Conservation (phyloP, 2,329 filamentous ascomycete species). For the Fusarium sp. region DNA sequence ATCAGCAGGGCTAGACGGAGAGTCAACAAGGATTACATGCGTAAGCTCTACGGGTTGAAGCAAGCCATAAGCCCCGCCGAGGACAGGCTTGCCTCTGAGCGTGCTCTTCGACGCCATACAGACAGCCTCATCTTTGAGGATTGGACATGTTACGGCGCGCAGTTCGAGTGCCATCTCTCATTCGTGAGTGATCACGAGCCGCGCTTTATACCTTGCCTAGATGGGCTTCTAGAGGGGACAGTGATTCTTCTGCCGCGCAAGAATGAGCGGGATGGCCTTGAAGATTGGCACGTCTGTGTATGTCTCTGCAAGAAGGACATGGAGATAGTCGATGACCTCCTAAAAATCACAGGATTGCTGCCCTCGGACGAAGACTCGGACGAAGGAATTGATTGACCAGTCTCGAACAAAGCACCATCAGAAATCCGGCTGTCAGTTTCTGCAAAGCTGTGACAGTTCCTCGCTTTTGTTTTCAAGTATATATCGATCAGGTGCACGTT, state of each 20-base stretch:
- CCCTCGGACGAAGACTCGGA: background rate
- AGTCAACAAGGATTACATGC: constrained; percentile 18
- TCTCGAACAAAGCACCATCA: background rate
- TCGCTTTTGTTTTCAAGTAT: background rate
- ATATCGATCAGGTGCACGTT: background rate
- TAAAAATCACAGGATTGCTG: constrained; percentile 18
- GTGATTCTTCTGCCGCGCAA: constrained; percentile 42
- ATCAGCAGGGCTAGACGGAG: constrained; percentile 13
- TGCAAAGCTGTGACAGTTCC: background rate
- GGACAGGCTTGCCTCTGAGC: constrained; percentile 24
- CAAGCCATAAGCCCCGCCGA: constrained; percentile 4
- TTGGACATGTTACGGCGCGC: constrained; percentile 35
- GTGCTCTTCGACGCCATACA: constrained; percentile 26
- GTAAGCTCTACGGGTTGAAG: constrained; percentile 37
- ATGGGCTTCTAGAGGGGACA: constrained; percentile 34
- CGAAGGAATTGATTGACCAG: background rate
- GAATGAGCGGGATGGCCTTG: background rate
- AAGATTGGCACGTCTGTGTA: constrained; percentile 33
- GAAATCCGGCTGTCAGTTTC: background rate
- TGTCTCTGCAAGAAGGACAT: constrained; percentile 30
- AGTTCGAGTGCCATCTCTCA: constrained; percentile 16
- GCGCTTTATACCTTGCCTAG: constrained; percentile 32
- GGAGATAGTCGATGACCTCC: background rate
- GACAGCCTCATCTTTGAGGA: constrained; percentile 39
- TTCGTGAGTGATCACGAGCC: constrained; percentile 8